Base-by-base conservation (phyloP, 805 yeast genomes). In the Lachancea thermotolerans region DNA sequence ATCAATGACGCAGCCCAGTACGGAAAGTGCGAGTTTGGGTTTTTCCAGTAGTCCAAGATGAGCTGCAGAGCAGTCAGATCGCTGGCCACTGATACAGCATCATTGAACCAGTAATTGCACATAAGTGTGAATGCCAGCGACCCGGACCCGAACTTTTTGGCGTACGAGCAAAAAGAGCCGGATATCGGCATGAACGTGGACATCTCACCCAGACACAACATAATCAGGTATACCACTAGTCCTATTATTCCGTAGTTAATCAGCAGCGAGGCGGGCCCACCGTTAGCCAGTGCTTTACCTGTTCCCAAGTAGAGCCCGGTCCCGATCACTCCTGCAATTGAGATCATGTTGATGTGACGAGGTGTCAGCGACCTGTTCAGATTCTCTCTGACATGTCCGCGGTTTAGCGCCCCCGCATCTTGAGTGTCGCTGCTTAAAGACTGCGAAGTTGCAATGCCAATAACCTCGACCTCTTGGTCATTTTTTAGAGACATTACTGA, bases 321-420 rank as follows among this genome's bases (percentile, higher is more conserved):
- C 53, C 86, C 87, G 50, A 82, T 81, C 31, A 86, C 78, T 49
- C 87, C 87, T 48, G 87, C 88, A 17, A 81, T 67, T 39, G 86
- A 84, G 57, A 81, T 77, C 85, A 82, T 80, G 28, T 82, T 73
- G 30, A 81, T 75, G 52, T 80, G 85, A 55, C 87, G 69, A 14
- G 81, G 75, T 54, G 78, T 78, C 50, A 82, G 67, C 36, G 71
- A 74, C 60, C 86, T 68, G 52, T 74, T 74, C 42, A 77, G 35
- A 14, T 41, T 35, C 12, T 41, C 44, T 4, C 44, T 33, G n/a
- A 41, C 39, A 29, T 41, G 15, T 14, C 34, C 28, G 5, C n/a
- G 14, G 5, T 21, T 21, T 6, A 17, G 27, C 10, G 17, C 42
- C 21, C 10, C 17, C 2, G 10, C 12, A 15, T 33, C 43, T 9